Evolutionary conservation across 108 stramenopile genomes (phyloP).

Genomic region (Schizochytrium sp.): DNA sequence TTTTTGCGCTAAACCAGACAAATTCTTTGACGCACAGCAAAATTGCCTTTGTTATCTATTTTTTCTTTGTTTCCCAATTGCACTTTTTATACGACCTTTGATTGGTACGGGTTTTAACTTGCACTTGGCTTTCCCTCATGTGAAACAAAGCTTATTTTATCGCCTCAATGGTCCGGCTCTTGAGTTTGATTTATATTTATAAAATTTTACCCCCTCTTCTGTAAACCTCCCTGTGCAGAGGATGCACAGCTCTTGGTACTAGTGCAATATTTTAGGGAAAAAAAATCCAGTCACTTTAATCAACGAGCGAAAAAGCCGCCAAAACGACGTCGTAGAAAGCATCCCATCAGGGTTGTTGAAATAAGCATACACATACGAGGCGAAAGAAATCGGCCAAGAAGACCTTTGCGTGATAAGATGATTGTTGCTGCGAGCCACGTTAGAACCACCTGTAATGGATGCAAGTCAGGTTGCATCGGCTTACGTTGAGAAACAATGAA

Average conservation of each 20-base stretch:
- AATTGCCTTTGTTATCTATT: no score
- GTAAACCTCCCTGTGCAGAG: no score
- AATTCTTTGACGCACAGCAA: no score
- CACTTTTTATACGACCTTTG: no score
- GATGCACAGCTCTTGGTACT: neutral
- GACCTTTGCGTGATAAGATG: neutral
- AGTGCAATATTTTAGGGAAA: neutral
- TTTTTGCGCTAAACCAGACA: no score
- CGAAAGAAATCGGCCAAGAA: neutral
- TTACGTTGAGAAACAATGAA: neutral
- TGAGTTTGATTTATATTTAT: no score
- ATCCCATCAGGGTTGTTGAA: neutral
- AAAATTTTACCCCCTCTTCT: no score
- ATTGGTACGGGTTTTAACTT: no score
- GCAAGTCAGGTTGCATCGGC: neutral
- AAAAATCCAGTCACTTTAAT: neutral
- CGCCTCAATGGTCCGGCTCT: no score
- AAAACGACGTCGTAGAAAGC: neutral
- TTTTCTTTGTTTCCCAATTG: no score
- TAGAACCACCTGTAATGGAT: neutral
- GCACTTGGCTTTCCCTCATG: no score
- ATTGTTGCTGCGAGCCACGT: neutral
- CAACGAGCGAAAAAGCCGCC: slow-evolving; percentile 52
- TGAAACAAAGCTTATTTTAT: no score
- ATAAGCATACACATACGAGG: neutral